Conservation (phyloP, 176 grass and related monocot genomes). For the Microstegium vimineum region DNA sequence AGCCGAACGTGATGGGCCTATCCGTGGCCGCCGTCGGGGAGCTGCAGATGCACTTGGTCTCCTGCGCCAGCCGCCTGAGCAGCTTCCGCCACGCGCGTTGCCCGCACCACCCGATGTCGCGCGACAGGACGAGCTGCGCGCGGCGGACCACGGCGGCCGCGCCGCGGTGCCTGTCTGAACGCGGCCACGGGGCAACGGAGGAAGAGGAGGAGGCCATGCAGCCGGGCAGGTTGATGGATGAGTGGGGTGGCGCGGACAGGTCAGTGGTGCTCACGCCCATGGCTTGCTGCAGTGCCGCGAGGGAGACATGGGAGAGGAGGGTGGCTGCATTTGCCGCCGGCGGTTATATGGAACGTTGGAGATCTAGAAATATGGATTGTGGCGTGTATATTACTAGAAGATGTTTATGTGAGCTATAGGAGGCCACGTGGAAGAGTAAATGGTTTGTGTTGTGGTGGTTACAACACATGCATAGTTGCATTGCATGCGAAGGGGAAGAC, state of each 20-base stretch:
- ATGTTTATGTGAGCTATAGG: not conserved
- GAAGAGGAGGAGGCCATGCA: constrained; percentile 50
- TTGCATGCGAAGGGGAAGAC: not conserved
- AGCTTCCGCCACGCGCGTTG: constrained; percentile 58
- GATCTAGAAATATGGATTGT: not conserved
- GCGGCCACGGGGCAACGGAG: constrained; percentile 18
- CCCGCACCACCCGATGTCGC: constrained; percentile 44
- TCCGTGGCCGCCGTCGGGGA: constrained; percentile 25
- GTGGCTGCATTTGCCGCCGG: not conserved
- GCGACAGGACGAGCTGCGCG: constrained; percentile 52
- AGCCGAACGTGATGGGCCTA: constrained; percentile 61
- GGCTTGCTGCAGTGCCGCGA: not conserved
- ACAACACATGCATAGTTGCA: not conserved
- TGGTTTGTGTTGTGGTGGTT: not conserved
- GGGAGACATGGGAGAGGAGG: not conserved
- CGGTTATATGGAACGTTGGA: constrained; percentile 7
- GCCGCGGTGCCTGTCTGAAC: constrained; percentile 18
- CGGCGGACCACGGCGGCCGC: constrained; percentile 24
- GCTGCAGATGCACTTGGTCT: constrained; percentile 62
- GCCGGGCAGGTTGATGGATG: constrained; percentile 18
- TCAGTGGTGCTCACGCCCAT: constrained; percentile 39
- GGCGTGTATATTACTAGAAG: not conserved
- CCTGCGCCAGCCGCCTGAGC: constrained; percentile 64
- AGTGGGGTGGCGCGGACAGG: constrained; percentile 15
- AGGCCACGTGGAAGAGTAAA: not conserved